These are phyloP conservation scores for Aspergillus sparsus DNA, from an alignment of 495 filamentous ascomycete genomes.

Conservation along the genomic window DNA sequence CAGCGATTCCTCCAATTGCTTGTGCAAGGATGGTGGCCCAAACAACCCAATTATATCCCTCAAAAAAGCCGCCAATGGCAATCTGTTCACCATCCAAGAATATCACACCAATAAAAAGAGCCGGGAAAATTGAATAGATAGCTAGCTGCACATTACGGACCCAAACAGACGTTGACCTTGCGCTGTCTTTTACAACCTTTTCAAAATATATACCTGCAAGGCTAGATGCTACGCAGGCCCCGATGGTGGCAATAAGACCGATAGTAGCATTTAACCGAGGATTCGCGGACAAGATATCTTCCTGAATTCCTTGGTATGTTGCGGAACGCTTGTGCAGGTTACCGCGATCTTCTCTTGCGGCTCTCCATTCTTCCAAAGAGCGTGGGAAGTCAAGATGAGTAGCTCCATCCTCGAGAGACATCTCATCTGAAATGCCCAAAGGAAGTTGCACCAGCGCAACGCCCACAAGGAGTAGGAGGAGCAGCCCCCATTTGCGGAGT, in stretches of 20 bases:
- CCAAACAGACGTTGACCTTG: conserved; percentile 73
- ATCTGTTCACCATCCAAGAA: conserved; percentile 85
- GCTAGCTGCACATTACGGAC: conserved; percentile 91
- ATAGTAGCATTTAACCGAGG: conserved; percentile 72
- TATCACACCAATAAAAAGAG: conserved; percentile 81
- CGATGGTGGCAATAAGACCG: conserved; percentile 75
- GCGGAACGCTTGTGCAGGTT: conserved; percentile 74
- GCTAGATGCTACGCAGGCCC: conserved; percentile 76
- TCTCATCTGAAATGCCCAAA: conserved; percentile 45
- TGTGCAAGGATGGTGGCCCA: conserved; percentile 85
- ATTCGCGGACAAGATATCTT: conserved; percentile 65
- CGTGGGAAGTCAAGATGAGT: conserved; percentile 67
- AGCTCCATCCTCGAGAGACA: conserved; percentile 53
- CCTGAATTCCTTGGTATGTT: conserved; percentile 89
- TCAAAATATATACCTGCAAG: conserved; percentile 91
- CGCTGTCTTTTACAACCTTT: conserved; percentile 86
- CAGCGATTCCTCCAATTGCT: conserved; percentile 76
- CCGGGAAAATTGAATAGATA: conserved; percentile 86
- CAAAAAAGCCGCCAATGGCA: conserved; percentile 81
- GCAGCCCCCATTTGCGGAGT: conserved; percentile 71
- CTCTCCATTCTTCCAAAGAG: conserved; percentile 60
- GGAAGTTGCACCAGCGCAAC: conserved; percentile 89
- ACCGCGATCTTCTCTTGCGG: conserved; percentile 41
- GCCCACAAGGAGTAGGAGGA: conserved; percentile 78
- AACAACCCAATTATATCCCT: conserved; percentile 88